Base-by-base conservation (phyloP, 805 yeast genomes). In the Spencermartinsiella europaea region DNA sequence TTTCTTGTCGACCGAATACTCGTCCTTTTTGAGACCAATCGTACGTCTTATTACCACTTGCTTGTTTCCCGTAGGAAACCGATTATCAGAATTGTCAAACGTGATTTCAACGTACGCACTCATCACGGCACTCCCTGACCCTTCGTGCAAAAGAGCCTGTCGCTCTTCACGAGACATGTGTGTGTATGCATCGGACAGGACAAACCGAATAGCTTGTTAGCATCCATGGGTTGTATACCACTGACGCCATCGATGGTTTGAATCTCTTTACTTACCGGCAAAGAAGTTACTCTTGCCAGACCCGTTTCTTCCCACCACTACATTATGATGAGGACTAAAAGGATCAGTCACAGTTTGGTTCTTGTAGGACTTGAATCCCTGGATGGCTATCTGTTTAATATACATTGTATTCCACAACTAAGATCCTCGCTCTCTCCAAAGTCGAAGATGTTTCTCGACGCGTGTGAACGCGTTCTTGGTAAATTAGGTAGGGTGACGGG, bases 241-340 rank as follows among this genome's bases (percentile, higher is more conserved):
- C n/a, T n/a, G n/a, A n/a, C n/a, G n/a, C n/a, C n/a, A n/a, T n/a
- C n/a, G n/a, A n/a, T n/a, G n/a, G n/a, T n/a, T n/a, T n/a, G n/a
- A n/a, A n/a, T 14, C 14, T 25, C 31, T 17, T 8, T 16, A 36
- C 49, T 14, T 42, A 46, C 49, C 50, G 14, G 96, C 89, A 64
- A 91, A 93, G 67, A 91, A 85, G 64, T 93, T 91, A 35, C 96
- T 86, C 63, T 93, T 91, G 5, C 99, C 99, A 5, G 96, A 85
- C n/a, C 97, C 97, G 66, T 90, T 90, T 42, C 95, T 70, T 1
- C 97, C 97, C 27, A 90, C 69, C 52, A 85, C 80, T 17, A 91
- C 95, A 66, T 91, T 91, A 60, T 83, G 84, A 45, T 79, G 79
- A 0, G 95, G 91, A 1, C 95, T 83, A 27, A 93, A 70, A 14